A percentile compares a stretch with the other conserved stretches of the same genome.
Conservation (phyloP, 352 stramenopile genomes). For the Phytophthora sansomeana region DNA sequence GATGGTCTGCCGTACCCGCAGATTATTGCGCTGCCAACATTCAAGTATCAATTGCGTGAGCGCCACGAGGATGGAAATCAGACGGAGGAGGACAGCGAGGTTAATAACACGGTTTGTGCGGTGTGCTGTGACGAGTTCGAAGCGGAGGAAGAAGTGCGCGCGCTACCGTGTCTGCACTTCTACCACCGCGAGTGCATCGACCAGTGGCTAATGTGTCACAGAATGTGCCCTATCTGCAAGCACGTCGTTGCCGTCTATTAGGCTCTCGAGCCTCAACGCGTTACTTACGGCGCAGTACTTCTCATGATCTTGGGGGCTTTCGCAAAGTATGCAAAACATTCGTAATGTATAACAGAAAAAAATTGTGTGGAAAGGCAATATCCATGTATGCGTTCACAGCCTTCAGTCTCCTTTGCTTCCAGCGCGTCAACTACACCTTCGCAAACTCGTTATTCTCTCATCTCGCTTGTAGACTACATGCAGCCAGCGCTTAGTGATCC, state of each 20-base stretch:
- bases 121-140: conserved; percentile 88
- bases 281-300: conserved; percentile 9
- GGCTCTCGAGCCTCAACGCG: conserved; percentile 2
- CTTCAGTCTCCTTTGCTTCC: conserved; percentile 23
- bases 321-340: conserved; percentile 13
- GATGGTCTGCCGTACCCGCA: conserved; percentile 84
- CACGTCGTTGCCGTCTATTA: conserved; percentile 84
- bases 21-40: conserved; percentile 82
- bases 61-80: conserved; percentile 33
- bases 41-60: conserved; percentile 71
- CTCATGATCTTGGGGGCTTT: conserved; percentile 21
- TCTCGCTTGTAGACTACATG: conserved; percentile 1
- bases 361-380: conserved; percentile 9
- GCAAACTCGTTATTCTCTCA: conserved; percentile 5
- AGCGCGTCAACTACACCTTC: conserved; percentile 16
- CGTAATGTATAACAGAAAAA: conserved; percentile 40
- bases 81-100: conserved; percentile 39
- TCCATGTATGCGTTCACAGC: conserved; percentile 38
- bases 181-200: conserved; percentile 93
- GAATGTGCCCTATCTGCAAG: conserved; percentile 89
- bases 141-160: conserved; percentile 77
- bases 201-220: conserved; percentile 89
- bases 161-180: conserved; percentile 87
- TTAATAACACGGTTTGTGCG: conserved; percentile 82
- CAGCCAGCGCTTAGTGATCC: conserved; percentile 77